Evolutionary conservation across 2,329 filamentous ascomycete genomes (phyloP).

Genomic region (Aspergillus caelatus): DNA sequence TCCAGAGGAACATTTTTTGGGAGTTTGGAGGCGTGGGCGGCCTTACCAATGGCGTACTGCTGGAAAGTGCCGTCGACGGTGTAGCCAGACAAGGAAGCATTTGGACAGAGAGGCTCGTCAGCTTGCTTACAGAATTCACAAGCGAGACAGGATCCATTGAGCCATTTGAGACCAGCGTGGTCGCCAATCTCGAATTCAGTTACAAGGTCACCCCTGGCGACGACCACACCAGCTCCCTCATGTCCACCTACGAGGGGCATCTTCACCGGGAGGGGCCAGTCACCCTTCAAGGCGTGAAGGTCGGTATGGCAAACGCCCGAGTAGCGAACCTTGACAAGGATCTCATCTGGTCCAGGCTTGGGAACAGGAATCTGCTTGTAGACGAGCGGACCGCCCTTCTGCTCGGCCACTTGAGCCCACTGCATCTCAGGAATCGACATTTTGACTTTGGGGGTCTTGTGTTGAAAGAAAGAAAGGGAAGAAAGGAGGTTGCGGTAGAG

Average conservation of each 20-base stretch:
- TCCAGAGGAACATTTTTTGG: constrained; percentile 77
- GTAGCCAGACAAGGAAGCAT: constrained; percentile 80
- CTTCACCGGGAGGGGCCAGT: constrained; percentile 86
- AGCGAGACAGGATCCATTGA: constrained; percentile 81
- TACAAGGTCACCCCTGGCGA: constrained; percentile 76
- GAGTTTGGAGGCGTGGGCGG: constrained; percentile 79
- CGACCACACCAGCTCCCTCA: constrained; percentile 79
- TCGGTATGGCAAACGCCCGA: constrained; percentile 92
- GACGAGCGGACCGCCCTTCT: constrained; percentile 69
- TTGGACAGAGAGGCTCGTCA: constrained; percentile 80
- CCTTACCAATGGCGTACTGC: constrained; percentile 87
- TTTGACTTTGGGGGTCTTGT: constrained; percentile 6
- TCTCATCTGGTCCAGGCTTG: constrained; percentile 82
- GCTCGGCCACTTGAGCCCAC: constrained; percentile 89
- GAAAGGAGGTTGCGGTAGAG: background rate
- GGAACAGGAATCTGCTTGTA: constrained; percentile 70
- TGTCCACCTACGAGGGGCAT: constrained; percentile 82
- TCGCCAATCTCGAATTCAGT: constrained; percentile 79
- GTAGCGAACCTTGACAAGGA: constrained; percentile 89
- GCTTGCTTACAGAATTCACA: constrained; percentile 81
- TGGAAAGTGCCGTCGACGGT: constrained; percentile 93
- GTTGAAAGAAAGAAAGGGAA: background rate
- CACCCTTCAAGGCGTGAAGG: constrained; percentile 77
- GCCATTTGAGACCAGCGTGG: constrained; percentile 86
- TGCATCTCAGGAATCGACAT: constrained; percentile 73